These are phyloP conservation scores for Mytilinidion resinicola DNA, from an alignment of 495 filamentous ascomycete genomes.

Conservation along the genomic window DNA sequence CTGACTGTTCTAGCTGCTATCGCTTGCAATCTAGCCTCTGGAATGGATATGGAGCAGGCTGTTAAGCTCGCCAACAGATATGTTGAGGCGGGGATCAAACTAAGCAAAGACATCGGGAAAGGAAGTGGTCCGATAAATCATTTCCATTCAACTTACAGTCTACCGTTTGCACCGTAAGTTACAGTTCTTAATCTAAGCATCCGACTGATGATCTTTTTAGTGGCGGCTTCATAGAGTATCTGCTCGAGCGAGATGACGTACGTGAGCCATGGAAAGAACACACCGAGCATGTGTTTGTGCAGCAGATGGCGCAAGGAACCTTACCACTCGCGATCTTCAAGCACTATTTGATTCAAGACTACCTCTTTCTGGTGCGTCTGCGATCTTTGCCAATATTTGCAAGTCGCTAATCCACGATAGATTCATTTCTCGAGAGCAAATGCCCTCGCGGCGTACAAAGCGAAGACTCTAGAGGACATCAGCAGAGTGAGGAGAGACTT, in stretches of 20 bases:
- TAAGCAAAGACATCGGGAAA: conserved; percentile 63
- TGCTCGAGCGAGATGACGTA: conserved; percentile 71
- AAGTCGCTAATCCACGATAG: conserved; percentile 36
- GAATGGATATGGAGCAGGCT: conserved; percentile 51
- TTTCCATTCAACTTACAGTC: conserved; percentile 73
- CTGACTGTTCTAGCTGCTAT: conserved; percentile 60
- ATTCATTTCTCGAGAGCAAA: conserved; percentile 82
- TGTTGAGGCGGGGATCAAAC: conserved; percentile 76
- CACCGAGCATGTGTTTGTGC: conserved; percentile 74
- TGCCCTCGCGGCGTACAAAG: conserved; percentile 76
- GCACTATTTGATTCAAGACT: conserved; percentile 82
- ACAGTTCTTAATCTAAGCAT: neutral
- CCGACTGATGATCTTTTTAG: conserved; percentile 39
- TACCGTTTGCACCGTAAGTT: conserved; percentile 78
- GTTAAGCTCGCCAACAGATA: conserved; percentile 69
- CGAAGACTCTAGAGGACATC: conserved; percentile 65
- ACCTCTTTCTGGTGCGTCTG: conserved; percentile 66
- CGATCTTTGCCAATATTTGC: neutral
- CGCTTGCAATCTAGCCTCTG: conserved; percentile 72
- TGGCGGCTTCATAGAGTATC: conserved; percentile 75
- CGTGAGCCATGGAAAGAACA: conserved; percentile 62
- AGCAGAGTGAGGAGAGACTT: conserved; percentile 42
- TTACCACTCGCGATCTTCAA: conserved; percentile 71
- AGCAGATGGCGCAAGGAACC: conserved; percentile 64
- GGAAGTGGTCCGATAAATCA: conserved; percentile 91